These are phyloP conservation scores for Penicillium sp. DNA, from an alignment of 2,329 filamentous ascomycete species.

Conservation along the genomic window DNA sequence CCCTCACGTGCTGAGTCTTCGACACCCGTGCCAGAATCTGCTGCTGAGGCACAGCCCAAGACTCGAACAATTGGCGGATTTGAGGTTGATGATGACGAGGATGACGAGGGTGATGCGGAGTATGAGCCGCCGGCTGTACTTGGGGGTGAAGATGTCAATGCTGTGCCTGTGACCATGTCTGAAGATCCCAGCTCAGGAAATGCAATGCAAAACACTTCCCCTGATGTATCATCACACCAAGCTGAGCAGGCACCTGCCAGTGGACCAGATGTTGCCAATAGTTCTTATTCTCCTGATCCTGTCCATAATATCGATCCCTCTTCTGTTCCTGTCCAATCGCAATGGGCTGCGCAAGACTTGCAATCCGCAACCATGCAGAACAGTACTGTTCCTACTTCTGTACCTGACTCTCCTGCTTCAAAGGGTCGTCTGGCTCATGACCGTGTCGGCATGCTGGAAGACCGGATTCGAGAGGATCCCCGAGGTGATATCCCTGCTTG, in stretches of 20 bases:
- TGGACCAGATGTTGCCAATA: conserved; percentile 52
- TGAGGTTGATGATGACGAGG: conserved; percentile 63
- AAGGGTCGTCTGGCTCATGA: conserved; percentile 67
- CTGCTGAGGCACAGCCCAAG: conserved; percentile 41
- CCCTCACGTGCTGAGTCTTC: conserved; percentile 39
- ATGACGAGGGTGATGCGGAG: conserved; percentile 50
- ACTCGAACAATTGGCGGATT: conserved; percentile 60
- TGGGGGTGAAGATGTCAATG: conserved; percentile 51
- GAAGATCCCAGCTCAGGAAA: conserved; percentile 57
- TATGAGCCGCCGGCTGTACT: conserved; percentile 57
- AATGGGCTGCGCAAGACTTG: conserved; percentile 38
- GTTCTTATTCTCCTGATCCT: conserved; percentile 51
- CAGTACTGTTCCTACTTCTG: conserved; percentile 40
- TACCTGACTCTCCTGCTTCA: conserved; percentile 47
- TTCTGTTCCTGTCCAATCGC: conserved; percentile 37
- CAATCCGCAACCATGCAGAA: conserved; percentile 35
- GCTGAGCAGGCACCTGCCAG: conserved; percentile 52
- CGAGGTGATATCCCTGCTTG: conserved; percentile 91
- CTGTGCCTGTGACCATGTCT: conserved; percentile 50
- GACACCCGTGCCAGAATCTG: conserved; percentile 31
- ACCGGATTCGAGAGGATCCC: conserved; percentile 87
- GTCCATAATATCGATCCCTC: conserved; percentile 46
- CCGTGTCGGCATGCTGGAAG: conserved; percentile 77
- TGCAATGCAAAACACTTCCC: conserved; percentile 56
- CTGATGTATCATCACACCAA: conserved; percentile 63